Evolutionary conservation across 257 asterid genomes (phyloP).

Genomic region (Verbascum thapsus): DNA sequence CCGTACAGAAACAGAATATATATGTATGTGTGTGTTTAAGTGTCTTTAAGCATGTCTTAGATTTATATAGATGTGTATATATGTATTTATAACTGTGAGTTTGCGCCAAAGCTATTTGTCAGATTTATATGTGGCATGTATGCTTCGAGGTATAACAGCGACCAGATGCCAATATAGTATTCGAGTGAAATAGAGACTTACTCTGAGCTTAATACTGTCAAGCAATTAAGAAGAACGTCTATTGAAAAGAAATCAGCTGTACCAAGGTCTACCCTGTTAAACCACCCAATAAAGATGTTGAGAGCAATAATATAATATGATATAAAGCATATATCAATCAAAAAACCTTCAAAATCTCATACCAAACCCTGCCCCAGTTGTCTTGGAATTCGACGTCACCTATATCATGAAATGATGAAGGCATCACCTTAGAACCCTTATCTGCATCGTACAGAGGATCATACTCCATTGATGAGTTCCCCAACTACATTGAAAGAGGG

Average conservation of each 20-base stretch:
- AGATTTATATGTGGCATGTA: no score
- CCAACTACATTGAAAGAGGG: constrained; percentile 53
- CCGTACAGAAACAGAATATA: no score
- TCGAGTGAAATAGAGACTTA: constrained; percentile 41
- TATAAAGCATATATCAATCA: not conserved
- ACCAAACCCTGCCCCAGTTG: constrained; percentile 97
- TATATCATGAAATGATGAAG: constrained; percentile 90
- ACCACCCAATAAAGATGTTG: constrained; percentile 3
- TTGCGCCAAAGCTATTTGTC: no score
- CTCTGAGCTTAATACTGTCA: constrained; percentile 94
- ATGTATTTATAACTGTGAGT: no score
- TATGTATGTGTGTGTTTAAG: no score
- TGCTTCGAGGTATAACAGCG: not conserved
- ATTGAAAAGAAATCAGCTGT: constrained; percentile 86
- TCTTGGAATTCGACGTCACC: constrained; percentile 92
- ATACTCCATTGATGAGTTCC: constrained; percentile 71
- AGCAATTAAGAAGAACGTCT: constrained; percentile 93
- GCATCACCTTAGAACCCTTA: constrained; percentile 81
- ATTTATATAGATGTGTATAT: no score
- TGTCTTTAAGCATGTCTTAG: no score
- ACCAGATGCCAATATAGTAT: not conserved
- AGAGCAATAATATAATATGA: not conserved
- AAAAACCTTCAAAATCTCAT: constrained; percentile 24
- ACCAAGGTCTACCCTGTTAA: constrained; percentile 92
- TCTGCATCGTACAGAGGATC: constrained; percentile 87